Evolutionary conservation across 805 yeast genomes (phyloP).

Genomic region (Cyberlindnera suaveolens): DNA sequence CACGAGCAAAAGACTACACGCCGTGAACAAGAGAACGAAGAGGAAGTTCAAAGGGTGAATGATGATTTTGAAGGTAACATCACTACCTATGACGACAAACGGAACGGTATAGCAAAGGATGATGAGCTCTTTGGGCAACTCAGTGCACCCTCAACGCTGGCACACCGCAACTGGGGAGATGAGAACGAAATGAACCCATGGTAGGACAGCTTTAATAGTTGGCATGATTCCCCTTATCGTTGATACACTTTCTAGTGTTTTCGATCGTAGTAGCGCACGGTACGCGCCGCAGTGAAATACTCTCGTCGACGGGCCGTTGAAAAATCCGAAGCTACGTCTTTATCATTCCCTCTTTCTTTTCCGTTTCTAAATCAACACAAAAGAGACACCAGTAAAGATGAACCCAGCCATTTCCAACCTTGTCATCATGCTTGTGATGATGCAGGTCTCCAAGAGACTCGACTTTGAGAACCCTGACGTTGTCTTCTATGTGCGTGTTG

Average conservation of each 20-base stretch:
- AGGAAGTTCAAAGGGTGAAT: constrained; percentile 11
- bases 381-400: constrained; percentile 34
- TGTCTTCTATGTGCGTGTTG: constrained; percentile 67
- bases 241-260: no score
- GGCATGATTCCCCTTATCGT: no score
- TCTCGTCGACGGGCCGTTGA: neutral
- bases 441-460: constrained; percentile 86
- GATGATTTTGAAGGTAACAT: constrained; percentile 12
- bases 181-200: constrained; percentile 56
- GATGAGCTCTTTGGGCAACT: constrained; percentile 45
- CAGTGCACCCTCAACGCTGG: constrained; percentile 42
- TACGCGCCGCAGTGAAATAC: neutral
- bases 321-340: neutral
- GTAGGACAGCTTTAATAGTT: constrained; percentile 22
- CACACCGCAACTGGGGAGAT: constrained; percentile 49
- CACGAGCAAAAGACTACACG: constrained; percentile 36
- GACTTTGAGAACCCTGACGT: constrained; percentile 82
- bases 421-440: constrained; percentile 88
- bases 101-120: constrained; percentile 26
- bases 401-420: constrained; percentile 86
- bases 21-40: constrained; percentile 16
- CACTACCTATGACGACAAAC: neutral
- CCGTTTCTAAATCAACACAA: neutral
- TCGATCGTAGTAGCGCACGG: no score
- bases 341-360: neutral